Evolutionary conservation across 805 yeast genomes (phyloP).

Genomic region (Torulaspora microellipsoides): DNA sequence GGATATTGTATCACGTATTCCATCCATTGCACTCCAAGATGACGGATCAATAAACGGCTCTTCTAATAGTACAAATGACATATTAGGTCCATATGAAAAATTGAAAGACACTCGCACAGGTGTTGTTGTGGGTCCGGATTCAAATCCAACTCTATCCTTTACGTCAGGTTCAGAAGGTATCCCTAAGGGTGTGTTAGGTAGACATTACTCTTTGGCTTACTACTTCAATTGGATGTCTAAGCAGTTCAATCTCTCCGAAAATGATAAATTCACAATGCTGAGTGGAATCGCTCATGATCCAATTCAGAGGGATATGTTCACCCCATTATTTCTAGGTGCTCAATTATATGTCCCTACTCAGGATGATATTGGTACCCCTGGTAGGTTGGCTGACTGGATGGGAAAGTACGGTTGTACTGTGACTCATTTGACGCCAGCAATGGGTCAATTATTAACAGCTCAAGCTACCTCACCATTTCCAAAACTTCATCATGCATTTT

Average conservation of each 20-base stretch:
- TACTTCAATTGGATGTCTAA: slow-evolving; percentile 99
- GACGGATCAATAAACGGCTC: slow-evolving; percentile 69
- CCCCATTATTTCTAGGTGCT: slow-evolving; percentile 96
- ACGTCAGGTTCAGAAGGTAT: slow-evolving; percentile 98
- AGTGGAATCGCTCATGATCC: slow-evolving; percentile 99
- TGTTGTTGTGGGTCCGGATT: slow-evolving; percentile 93
- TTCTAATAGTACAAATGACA: slow-evolving; percentile 39
- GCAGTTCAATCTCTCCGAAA: slow-evolving; percentile 67
- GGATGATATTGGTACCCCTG: slow-evolving; percentile 98
- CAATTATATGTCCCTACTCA: slow-evolving; percentile 88
- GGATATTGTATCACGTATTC: slow-evolving; percentile 65
- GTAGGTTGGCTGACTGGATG: slow-evolving; percentile 97
- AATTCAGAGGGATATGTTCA: slow-evolving; percentile 97
- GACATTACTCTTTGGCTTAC: slow-evolving; percentile 94
- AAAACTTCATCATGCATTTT: slow-evolving; percentile 87
- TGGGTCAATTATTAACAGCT: slow-evolving; percentile 96
- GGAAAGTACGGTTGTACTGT: slow-evolving; percentile 84
- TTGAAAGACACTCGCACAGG: slow-evolving; percentile 65
- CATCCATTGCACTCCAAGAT: slow-evolving; percentile 70
- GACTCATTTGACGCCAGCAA: slow-evolving; percentile 97
- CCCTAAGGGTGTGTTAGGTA: slow-evolving; percentile 97
- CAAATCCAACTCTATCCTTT: slow-evolving; percentile 93
- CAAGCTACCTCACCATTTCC: slow-evolving; percentile 90
- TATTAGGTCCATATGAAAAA: slow-evolving; percentile 44
- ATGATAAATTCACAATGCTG: slow-evolving; percentile 93